A percentile compares a stretch with the other conserved stretches of the same genome.
These are phyloP conservation scores for Verticillium isaacii DNA, from an alignment of 2,329 filamentous ascomycete genomes.

Conservation along the genomic window DNA sequence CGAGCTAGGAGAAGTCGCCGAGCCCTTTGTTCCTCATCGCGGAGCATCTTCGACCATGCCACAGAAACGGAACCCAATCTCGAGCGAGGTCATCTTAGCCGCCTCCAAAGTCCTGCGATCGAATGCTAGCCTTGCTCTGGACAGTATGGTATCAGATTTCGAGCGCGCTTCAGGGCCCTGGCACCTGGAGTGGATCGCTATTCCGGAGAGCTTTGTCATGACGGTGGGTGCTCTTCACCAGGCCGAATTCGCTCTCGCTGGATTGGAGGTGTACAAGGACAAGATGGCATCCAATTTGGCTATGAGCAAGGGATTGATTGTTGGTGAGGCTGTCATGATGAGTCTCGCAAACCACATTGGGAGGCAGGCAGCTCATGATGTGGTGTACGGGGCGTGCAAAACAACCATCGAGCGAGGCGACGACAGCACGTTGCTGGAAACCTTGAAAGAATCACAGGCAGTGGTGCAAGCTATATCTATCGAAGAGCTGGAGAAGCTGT, in stretches of 20 bases:
- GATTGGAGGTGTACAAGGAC: constrained; percentile 43
- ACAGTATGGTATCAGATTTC: constrained; percentile 54
- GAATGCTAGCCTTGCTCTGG: constrained; percentile 45
- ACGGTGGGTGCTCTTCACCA: constrained; percentile 48
- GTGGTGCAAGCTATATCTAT: constrained; percentile 33
- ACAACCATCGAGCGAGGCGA: constrained; percentile 36
- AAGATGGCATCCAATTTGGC: constrained; percentile 45
- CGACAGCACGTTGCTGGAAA: constrained; percentile 35
- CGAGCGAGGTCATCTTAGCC: constrained; percentile 50
- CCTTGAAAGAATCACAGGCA: constrained; percentile 30
- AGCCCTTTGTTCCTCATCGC: constrained; percentile 50
- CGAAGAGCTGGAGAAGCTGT: constrained; percentile 17
- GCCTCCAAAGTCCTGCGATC: constrained; percentile 48
- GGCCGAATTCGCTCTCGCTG: constrained; percentile 46
- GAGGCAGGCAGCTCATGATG: constrained; percentile 47
- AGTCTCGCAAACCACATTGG: constrained; percentile 45
- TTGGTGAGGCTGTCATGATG: constrained; percentile 59
- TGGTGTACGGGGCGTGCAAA: constrained; percentile 51
- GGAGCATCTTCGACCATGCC: constrained; percentile 54
- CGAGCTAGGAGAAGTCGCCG: constrained; percentile 43
- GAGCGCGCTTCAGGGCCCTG: constrained; percentile 54
- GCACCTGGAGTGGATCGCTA: constrained; percentile 54
- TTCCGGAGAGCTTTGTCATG: constrained; percentile 49
- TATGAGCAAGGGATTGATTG: constrained; percentile 47
- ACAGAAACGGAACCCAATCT: constrained; percentile 55